These are phyloP conservation scores for Mariannaea sp. DNA, from an alignment of 2,329 filamentous ascomycete genomes.

Conservation along the genomic window DNA sequence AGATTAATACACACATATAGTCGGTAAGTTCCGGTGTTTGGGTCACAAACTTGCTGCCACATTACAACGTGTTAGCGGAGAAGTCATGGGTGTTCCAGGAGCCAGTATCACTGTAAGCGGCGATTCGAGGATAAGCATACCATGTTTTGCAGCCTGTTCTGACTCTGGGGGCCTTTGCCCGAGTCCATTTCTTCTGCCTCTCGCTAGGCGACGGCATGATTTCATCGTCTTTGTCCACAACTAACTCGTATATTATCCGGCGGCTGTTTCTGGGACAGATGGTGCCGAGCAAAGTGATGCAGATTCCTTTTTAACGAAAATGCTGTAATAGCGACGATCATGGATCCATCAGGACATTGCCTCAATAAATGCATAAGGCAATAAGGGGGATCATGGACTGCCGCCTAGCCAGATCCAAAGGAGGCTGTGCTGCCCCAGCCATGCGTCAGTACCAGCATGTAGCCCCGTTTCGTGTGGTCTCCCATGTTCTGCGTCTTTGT, in stretches of 20 bases:
- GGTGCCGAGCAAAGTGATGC: not conserved
- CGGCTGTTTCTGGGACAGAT: not conserved
- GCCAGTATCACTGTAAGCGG: too few relatives aligned
- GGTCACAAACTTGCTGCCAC: slow-evolving; percentile 18
- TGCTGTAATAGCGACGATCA: not conserved
- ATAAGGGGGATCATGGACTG: not conserved
- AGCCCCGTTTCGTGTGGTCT: slow-evolving; percentile 1
- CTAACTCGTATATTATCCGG: not conserved
- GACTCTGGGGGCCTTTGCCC: slow-evolving; percentile 19
- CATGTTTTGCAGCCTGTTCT: slow-evolving; percentile 21
- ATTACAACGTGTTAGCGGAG: slow-evolving; percentile 3
- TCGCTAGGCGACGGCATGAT: slow-evolving; percentile 10
- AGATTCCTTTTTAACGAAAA: slow-evolving; percentile 14
- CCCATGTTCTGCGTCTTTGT: slow-evolving; percentile 3
- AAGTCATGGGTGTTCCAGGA: too few relatives aligned
- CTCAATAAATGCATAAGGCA: slow-evolving; percentile 18
- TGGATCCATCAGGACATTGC: not conserved
- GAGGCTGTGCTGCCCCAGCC: slow-evolving; percentile 18
- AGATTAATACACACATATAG: not conserved
- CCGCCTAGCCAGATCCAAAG: slow-evolving; percentile 14
- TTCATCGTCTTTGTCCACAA: not conserved
- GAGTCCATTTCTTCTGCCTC: slow-evolving; percentile 16
- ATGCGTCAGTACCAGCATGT: not conserved
- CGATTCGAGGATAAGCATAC: slow-evolving; percentile 4
- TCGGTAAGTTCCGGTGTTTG: not conserved